Base-by-base conservation (phyloP, 345 rosid species). In the Populus davidiana region DNA sequence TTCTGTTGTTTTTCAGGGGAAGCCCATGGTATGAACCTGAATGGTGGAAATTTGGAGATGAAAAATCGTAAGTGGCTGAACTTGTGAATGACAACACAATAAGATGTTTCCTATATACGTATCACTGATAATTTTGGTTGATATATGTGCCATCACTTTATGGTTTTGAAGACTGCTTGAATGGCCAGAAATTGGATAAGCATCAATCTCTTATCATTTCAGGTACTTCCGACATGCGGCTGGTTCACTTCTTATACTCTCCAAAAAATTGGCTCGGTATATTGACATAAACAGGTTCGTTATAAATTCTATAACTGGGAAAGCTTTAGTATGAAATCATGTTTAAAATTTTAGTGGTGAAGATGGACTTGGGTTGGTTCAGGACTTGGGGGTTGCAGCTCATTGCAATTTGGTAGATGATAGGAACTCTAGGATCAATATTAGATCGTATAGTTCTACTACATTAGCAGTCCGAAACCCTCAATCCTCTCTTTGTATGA, bases 11-110 rank as follows among this genome's bases (percentile, higher is more conserved):
- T 80, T 85, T 77, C 88, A 96, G 99, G 90, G 97, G 95, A 81
- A 88, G 69, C 76, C 87, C 81, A 81, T 96, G 99, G 99, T 91
- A 89, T 79, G 99, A 96, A 79, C 93, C 99, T 36, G 99, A 96
- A 4, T 96, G 99, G 98, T 93, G 98, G 99, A 96, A 92, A 81
- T 93, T 93, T 74, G 97, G 99, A 61, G 97, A 92, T 49, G 91
- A 87, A 75, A 93, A 93, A 87, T 88, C 97, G 99, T 96, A 89
- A 91, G 99, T 90, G 67, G 62, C 79, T 71, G 77, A 17, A 77
- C 59, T 83, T 79, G 52, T 3, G 61, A 76, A 59, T 41, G 56
- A 23, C 50, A 25, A 69, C 20, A 16, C 38, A 16, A 67, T 2
- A 52, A 18, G 8, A 52, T 18, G n/a, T 20, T 52, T 17, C 3